These are phyloP conservation scores for Arthrobotrys iridis DNA, from an alignment of 2,329 filamentous ascomycete species.

Conservation along the genomic window DNA sequence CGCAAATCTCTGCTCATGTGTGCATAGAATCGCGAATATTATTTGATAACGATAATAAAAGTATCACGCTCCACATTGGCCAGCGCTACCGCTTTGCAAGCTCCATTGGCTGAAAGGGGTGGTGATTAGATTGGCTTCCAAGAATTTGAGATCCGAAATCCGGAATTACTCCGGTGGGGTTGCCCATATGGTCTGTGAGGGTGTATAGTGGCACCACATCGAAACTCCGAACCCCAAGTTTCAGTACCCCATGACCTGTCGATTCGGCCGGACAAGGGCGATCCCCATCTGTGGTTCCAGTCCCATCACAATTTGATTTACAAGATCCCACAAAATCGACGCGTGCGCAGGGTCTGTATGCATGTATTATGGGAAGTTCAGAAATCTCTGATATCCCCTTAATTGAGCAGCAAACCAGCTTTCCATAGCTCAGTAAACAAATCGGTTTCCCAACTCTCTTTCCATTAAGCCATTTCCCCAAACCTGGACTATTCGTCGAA, in stretches of 20 bases:
- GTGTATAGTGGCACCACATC: slow-evolving; percentile 21
- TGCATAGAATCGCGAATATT: not conserved
- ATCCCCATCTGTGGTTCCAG: slow-evolving; percentile 17
- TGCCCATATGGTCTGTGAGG: slow-evolving; percentile 20
- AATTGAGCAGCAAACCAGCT: too few species aligned
- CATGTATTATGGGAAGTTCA: not conserved
- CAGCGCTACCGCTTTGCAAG: not conserved
- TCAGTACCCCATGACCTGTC: slow-evolving; percentile 31
- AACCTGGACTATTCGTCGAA: too few species aligned
- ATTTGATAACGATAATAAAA: slow-evolving; percentile 15
- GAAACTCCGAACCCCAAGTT: slow-evolving; percentile 39
- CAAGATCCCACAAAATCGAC: slow-evolving; percentile 22
- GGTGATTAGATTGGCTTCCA: not conserved
- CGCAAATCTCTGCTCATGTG: slow-evolving; percentile 6
- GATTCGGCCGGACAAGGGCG: slow-evolving; percentile 18
- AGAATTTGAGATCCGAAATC: slow-evolving; percentile 3
- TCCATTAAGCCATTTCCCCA: too few species aligned
- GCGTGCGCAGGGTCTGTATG: not conserved
- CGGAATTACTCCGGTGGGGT: slow-evolving; percentile 44
- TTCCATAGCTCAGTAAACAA: too few species aligned
- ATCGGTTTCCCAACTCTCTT: too few species aligned
- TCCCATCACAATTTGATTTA: not conserved
- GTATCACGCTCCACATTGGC: slow-evolving; percentile 3
- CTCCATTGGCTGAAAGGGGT: not conserved
- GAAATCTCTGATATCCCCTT: not conserved